These are phyloP conservation scores for Naganishia sp. DNA, from an alignment of 1,284 basidiomycete genomes.

Conservation along the genomic window DNA sequence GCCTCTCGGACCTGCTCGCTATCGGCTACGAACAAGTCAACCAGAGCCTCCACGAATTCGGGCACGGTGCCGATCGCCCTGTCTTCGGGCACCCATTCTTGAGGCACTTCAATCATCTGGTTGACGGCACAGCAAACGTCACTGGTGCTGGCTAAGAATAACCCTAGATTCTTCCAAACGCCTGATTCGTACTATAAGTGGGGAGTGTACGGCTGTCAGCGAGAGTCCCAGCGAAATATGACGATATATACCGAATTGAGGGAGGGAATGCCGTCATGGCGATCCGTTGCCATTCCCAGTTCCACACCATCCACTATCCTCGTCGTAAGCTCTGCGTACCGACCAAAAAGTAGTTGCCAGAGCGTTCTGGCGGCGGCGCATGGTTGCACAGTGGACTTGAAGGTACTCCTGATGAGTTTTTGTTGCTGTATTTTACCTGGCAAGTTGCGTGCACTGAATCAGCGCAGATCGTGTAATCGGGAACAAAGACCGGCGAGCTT, in stretches of 20 bases:
- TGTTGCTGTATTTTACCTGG: slow-evolving; percentile 30
- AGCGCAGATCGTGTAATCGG: not conserved
- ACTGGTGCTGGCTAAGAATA: slow-evolving; percentile 75
- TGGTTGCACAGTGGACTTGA: slow-evolving; percentile 8
- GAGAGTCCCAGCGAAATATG: too few species aligned
- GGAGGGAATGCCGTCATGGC: slow-evolving; percentile 23
- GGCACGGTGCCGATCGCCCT: slow-evolving; percentile 13
- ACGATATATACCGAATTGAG: slow-evolving; percentile 9
- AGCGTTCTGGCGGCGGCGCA: slow-evolving; percentile 18
- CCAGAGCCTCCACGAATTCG: slow-evolving; percentile 25
- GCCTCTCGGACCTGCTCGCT: slow-evolving; percentile 22
- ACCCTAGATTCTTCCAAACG: slow-evolving; percentile 82
- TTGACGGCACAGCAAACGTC: slow-evolving; percentile 59
- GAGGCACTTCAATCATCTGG: slow-evolving; percentile 22
- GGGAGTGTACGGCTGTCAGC: not conserved
- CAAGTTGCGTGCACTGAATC: not conserved
- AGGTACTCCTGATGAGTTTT: slow-evolving; percentile 22
- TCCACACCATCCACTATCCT: slow-evolving; percentile 26
- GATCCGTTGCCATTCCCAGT: slow-evolving; percentile 7
- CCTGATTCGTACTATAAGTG: slow-evolving; percentile 66
- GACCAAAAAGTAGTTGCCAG: slow-evolving; percentile 30
- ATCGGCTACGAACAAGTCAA: slow-evolving; percentile 28
- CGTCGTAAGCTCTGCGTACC: slow-evolving; percentile 25
- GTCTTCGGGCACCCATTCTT: slow-evolving; percentile 19
- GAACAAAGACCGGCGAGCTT: not conserved